Conservation (phyloP, 495 filamentous ascomycete species). For the Xylaria longipes region DNA sequence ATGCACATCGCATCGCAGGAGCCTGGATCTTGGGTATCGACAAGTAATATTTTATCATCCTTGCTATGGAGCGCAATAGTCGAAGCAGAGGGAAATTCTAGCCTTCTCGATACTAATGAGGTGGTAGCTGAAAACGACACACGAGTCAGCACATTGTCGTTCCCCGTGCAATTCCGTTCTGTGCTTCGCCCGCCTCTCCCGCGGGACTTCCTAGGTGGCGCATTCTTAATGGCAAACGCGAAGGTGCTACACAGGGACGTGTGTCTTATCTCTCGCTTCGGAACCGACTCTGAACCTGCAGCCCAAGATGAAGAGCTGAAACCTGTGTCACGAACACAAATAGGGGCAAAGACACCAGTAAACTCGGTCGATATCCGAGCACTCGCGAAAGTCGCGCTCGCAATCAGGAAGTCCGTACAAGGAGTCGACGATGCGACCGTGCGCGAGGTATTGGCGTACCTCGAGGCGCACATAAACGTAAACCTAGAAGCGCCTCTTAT, state of each 20-base stretch:
- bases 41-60: slow-evolving; percentile 35
- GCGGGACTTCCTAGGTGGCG: slow-evolving; percentile 36
- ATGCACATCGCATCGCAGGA: slow-evolving; percentile 25
- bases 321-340: background rate
- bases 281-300: background rate
- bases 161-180: slow-evolving; percentile 41
- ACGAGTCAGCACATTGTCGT: slow-evolving; percentile 29
- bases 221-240: slow-evolving; percentile 38
- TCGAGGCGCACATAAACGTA: slow-evolving; percentile 21
- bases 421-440: slow-evolving; percentile 30
- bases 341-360: background rate
- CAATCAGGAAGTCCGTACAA: slow-evolving; percentile 19
- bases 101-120: background rate
- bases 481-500: slow-evolving; percentile 27
- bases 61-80: slow-evolving; percentile 37
- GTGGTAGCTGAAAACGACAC: background rate
- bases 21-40: slow-evolving; percentile 34
- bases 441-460: slow-evolving; percentile 27
- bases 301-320: background rate
- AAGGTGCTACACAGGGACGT: slow-evolving; percentile 24
- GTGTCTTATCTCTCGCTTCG: slow-evolving; percentile 15
- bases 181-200: slow-evolving; percentile 28
- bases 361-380: background rate
- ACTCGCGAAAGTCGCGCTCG: slow-evolving; percentile 12
- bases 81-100: slow-evolving; percentile 17